phyloP scores from a whole-genome alignment of 345 rosid genomes.

The Fremontodendron californicum region DNA sequence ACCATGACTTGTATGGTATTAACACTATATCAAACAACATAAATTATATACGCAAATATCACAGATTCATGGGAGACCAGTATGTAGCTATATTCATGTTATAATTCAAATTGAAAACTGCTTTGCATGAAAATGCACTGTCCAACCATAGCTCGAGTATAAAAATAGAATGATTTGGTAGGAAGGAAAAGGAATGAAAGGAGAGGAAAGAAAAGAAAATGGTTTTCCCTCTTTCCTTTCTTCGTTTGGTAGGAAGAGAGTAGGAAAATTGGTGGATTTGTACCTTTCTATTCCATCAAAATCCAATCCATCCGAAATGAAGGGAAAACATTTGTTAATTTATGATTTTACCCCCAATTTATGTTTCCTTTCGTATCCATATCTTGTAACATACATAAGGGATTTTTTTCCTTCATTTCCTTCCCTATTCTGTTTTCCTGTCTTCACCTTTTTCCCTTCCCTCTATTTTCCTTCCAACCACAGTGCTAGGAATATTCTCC shows the following conservation, averaged over 20 bases:
- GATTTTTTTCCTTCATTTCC: neutral
- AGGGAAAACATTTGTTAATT: neutral
- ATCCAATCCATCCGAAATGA: neutral
- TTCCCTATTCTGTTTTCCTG: neutral
- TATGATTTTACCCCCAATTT: neutral
- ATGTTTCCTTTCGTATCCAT: neutral
- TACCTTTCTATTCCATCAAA: neutral
- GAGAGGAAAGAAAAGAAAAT: neutral
- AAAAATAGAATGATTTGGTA: neutral
- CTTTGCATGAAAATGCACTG: neutral
- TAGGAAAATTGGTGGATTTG: neutral
- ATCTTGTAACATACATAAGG: neutral
- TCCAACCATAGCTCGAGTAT: neutral
- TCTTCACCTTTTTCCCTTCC: neutral
- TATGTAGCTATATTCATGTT: neutral
- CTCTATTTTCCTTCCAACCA: neutral
- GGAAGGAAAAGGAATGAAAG: neutral
- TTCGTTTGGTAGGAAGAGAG: neutral
- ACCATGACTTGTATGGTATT: neutral
- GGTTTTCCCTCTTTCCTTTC: neutral
- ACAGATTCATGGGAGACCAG: neutral
- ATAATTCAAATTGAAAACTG: neutral
- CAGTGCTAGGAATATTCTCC: neutral
- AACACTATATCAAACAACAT: neutral
- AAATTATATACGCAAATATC: neutral